Evolutionary conservation across 2,329 filamentous ascomycete genomes (phyloP), one percentile per base, ranked within the genome.

Genomic region (Talaromyces sp.): DNA sequence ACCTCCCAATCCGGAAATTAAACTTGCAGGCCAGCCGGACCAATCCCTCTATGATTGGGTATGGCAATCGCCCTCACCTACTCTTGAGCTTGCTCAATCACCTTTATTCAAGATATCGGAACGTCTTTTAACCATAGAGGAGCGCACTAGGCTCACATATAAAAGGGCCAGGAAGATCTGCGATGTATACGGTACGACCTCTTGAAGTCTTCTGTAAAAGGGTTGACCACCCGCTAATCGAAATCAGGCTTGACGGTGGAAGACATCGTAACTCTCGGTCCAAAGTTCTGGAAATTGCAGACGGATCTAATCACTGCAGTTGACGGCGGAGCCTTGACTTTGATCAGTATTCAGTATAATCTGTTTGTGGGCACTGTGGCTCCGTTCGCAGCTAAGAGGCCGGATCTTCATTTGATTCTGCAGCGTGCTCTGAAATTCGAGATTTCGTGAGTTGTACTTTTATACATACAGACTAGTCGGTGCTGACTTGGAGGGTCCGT

Each of bases 321-420:
- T 92, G 75, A 96, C 96, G 68, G 90, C 93, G 81, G 96, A 92
- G 93, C 93, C 96, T 49, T 91, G 53, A 69, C 63, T 11, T 49
- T 69, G 3, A 54, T 70, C 5, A 69, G 63, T 11, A 70, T 71
- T 10, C 71, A 72, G 8, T 68, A 63, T 45, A 72, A 72, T 51
- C 63, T 71, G 0, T 66, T 68, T 10, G 70, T 67, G 10, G 69
- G 70, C 3, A 72, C 69, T 1, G 56, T 71, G n/a, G 70, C 69
- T 3, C 59, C 65, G 0, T 69, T 65, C 67, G 62, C 61, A 2
- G n/a, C 27, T 15, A 45, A 63, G 2, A 64, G 68, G 45, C 60
- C 59, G 7, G 69, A 72, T 43, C 64, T 71, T 17, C 51, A 66
- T 13, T 25, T 65, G 27, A 59, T 72, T 7, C 61, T 72, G 51